Conservation (phyloP, 2,329 filamentous ascomycete genomes). For the Neopestalotiopsis clavispora region DNA sequence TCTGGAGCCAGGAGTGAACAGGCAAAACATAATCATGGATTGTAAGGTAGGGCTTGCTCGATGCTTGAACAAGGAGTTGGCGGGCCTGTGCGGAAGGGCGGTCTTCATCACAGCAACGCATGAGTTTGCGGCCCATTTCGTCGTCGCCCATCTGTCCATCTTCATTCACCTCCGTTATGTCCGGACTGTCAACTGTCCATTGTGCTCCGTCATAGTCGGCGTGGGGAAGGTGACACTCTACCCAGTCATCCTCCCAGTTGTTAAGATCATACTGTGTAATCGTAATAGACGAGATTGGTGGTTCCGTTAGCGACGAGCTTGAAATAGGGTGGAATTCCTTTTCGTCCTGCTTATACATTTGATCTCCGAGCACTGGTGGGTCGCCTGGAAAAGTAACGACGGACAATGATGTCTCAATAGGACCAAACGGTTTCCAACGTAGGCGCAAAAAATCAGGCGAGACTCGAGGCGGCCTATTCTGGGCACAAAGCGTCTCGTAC, state of each 20-base stretch:
- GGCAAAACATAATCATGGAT: constrained; percentile 12
- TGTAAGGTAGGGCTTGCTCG: neutral
- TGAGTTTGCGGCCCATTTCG: constrained; percentile 2
- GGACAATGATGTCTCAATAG: neutral
- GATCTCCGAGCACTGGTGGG: neutral
- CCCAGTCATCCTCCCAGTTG: neutral
- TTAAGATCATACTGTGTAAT: neutral
- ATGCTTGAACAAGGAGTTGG: neutral
- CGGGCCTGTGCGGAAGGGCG: neutral
- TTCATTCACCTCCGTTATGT: neutral
- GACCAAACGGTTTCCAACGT: neutral
- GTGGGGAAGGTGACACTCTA: neutral
- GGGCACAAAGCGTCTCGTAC: neutral
- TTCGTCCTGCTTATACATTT: neutral
- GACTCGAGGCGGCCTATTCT: neutral
- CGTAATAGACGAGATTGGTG: neutral
- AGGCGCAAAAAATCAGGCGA: neutral
- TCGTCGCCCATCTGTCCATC: neutral
- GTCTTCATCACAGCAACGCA: neutral
- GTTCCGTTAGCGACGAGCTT: neutral
- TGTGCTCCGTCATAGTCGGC: neutral
- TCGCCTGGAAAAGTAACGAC: neutral
- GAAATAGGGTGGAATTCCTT: neutral
- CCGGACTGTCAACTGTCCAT: neutral
- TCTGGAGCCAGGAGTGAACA: neutral